Percentiles rank a stretch among this genome's conserved stretches.
These are phyloP conservation scores for Bimuria novae-zelandiae DNA, from an alignment of 2,329 filamentous ascomycete species.

Conservation along the genomic window DNA sequence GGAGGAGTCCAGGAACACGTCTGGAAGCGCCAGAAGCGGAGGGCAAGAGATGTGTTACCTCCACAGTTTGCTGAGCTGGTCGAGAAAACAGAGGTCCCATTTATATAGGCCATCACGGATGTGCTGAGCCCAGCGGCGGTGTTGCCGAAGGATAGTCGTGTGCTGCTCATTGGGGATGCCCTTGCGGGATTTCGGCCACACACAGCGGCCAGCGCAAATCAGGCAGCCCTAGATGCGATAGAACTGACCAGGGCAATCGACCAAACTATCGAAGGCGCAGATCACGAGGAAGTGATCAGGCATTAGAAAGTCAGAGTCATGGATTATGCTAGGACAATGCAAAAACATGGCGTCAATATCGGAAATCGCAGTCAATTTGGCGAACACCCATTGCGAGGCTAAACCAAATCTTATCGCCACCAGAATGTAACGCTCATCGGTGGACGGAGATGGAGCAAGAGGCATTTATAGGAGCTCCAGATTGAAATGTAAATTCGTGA, in stretches of 20 bases:
- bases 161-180: conserved; percentile 55
- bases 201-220: conserved; percentile 52
- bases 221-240: conserved; percentile 52
- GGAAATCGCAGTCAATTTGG: conserved; percentile 45
- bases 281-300: conserved; percentile 42
- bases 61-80: conserved; percentile 9
- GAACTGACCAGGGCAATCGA: conserved; percentile 36
- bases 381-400: background rate
- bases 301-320: conserved; percentile 44
- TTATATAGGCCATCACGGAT: conserved; percentile 9
- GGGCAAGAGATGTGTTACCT: background rate
- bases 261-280: conserved; percentile 21
- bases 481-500: too few relatives aligned
- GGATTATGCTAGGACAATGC: conserved; percentile 42
- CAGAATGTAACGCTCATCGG: background rate
- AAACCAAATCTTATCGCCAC: background rate
- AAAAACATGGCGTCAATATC: conserved; percentile 46
- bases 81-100: background rate
- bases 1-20: background rate
- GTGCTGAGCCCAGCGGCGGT: conserved; percentile 42
- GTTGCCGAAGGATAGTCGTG: conserved; percentile 45
- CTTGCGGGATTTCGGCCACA: conserved; percentile 54
- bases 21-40: background rate
- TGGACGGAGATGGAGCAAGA: too few relatives aligned
- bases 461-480: too few relatives aligned